These are phyloP conservation scores for Xerocomellus chrysenteron DNA, from an alignment of 768 basidiomycete species.

Conservation along the genomic window DNA sequence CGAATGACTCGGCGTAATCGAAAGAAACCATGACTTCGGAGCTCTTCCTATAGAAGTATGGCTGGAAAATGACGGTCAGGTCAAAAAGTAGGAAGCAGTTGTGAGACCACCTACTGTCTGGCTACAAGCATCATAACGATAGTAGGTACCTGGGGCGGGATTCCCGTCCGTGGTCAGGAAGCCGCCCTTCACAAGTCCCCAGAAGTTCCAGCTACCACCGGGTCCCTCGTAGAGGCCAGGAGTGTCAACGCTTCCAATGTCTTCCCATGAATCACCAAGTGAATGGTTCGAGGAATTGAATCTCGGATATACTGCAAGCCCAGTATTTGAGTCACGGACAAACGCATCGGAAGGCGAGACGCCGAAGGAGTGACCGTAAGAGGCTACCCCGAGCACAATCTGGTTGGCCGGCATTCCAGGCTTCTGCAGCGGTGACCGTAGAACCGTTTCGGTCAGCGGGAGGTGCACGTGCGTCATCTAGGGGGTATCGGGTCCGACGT, in stretches of 20 bases:
- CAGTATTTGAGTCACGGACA: slow-evolving; percentile 30
- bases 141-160: slow-evolving; percentile 45
- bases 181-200: slow-evolving; percentile 56
- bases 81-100: not conserved
- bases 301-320: slow-evolving; percentile 45
- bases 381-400: slow-evolving; percentile 43
- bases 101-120: slow-evolving; percentile 53
- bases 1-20: slow-evolving; percentile 58
- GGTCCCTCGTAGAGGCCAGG: slow-evolving; percentile 51
- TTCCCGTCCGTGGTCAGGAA: slow-evolving; percentile 40
- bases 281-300: slow-evolving; percentile 30
- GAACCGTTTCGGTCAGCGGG: slow-evolving; percentile 64
- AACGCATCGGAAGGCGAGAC: slow-evolving; percentile 41
- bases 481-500: slow-evolving; percentile 75
- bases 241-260: slow-evolving; percentile 45
- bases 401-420: slow-evolving; percentile 62
- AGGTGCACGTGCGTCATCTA: slow-evolving; percentile 70
- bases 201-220: slow-evolving; percentile 57
- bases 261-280: slow-evolving; percentile 44
- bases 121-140: slow-evolving; percentile 61
- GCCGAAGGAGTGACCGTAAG: slow-evolving; percentile 74
- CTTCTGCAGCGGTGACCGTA: slow-evolving; percentile 62
- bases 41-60: slow-evolving; percentile 56
- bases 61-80: slow-evolving; percentile 36
- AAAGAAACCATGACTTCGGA: slow-evolving; percentile 59